Evolutionary conservation across 2,329 filamentous ascomycete genomes (phyloP), one percentile per base, ranked within the genome.

Genomic region (Mariannaea sp.): DNA sequence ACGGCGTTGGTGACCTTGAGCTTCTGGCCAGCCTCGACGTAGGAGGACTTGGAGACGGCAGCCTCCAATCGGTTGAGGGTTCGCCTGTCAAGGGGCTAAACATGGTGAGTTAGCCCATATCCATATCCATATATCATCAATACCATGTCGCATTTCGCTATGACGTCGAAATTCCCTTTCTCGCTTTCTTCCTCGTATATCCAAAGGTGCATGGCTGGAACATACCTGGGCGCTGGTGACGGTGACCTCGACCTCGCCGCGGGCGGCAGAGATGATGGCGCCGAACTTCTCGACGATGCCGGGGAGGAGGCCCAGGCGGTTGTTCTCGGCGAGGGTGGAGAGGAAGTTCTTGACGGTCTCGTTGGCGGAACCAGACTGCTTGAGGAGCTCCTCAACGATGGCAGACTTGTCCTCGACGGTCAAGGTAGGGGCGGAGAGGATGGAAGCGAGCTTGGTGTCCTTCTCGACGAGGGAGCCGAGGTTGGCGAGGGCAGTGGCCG

Each of bases 321-420:
- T 99, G 86, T 99, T 96, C 80, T 94, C 90, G 64, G 94, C 93
- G 54, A 99, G 84, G 53, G 93, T 89, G 53, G 80, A 72, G 67
- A 99, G 84, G 81, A 99, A 92, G 84, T 97, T 95, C 86, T 94
- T 92, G 75, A 97, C 80, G 60, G 92, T 90, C 71, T 90, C 85
- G 72, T 89, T 90, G 74, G 87, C 82, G 64, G 77, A 76, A 66
- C 88, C 88, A 61, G 88, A 80, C 71, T 87, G 83, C 85, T 96
- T 96, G 77, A 88, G 82, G 66, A 99, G 85, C 83, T 97, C 93
- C 69, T 83, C 78, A 58, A 97, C 78, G 71, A 99, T 91, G 75
- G 87, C 81, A 67, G 84, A 78, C 86, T 97, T 97, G 83, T 99
- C 93, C 63, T 77, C 75, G 59, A 77, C 75, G 70, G 79, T 83